Evolutionary conservation across 768 basidiomycete genomes (phyloP).

Genomic region (Suillus spraguei): DNA sequence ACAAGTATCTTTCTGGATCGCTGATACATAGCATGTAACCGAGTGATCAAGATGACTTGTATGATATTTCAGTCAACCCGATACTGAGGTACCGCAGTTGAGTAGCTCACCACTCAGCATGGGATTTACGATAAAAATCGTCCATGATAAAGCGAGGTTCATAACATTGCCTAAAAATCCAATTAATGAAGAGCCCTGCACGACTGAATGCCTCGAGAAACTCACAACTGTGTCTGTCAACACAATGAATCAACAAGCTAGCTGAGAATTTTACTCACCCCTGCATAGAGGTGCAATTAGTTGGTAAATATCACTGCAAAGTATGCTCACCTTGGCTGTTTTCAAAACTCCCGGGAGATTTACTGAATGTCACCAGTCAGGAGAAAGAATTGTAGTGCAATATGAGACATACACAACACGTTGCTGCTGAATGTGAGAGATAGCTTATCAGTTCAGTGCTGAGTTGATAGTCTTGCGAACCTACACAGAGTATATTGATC

Average conservation of each 20-base stretch:
- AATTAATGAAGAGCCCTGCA: background rate
- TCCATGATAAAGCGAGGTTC: background rate
- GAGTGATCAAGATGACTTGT: background rate
- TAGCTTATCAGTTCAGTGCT: background rate
- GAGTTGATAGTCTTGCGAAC: background rate
- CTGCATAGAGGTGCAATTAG: background rate
- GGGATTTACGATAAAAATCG: background rate
- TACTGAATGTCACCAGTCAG: background rate
- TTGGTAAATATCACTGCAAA: background rate
- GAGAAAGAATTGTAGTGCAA: background rate
- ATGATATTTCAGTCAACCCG: background rate
- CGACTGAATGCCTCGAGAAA: background rate
- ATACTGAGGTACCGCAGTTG: background rate
- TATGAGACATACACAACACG: background rate
- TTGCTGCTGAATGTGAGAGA: background rate
- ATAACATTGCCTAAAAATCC: background rate
- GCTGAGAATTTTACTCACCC: background rate
- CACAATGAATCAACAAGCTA: background rate
- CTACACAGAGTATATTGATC: background rate
- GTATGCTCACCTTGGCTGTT: background rate
- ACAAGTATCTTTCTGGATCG: background rate
- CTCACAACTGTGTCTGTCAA: background rate
- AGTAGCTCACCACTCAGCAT: background rate
- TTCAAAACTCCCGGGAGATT: background rate
- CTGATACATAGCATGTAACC: slow-evolving; percentile 3